Conservation (phyloP, 441 rosid species). For the Viola pubescens region DNA sequence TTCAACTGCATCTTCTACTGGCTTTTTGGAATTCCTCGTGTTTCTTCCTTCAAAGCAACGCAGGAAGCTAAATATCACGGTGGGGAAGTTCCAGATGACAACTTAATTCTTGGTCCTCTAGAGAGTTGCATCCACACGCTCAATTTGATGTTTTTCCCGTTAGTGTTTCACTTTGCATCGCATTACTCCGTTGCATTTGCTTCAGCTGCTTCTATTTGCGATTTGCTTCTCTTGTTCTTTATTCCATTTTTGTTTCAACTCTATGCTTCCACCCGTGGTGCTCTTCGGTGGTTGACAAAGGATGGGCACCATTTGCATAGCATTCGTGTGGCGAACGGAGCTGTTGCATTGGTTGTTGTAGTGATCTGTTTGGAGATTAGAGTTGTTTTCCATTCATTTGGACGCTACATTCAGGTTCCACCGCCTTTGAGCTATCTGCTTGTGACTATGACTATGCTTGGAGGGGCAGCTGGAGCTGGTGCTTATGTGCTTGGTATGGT, state of each 20-base stretch:
- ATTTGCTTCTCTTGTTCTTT: constrained; percentile 76
- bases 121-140: constrained; percentile 81
- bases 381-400: constrained; percentile 89
- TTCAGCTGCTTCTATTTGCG: constrained; percentile 60
- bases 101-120: constrained; percentile 60
- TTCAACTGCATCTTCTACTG: constrained; percentile 85
- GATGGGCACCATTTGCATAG: constrained; percentile 57
- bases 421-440: constrained; percentile 81
- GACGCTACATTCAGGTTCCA: constrained; percentile 87
- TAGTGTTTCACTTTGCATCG: constrained; percentile 74
- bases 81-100: constrained; percentile 86
- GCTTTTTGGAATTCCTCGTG: constrained; percentile 72
- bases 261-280: constrained; percentile 85
- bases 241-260: constrained; percentile 86
- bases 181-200: constrained; percentile 69
- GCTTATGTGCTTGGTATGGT: constrained; percentile 79
- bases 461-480: constrained; percentile 87
- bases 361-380: constrained; percentile 87
- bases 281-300: constrained; percentile 91
- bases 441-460: constrained; percentile 80
- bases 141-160: constrained; percentile 71
- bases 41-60: constrained; percentile 75
- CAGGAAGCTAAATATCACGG: constrained; percentile 79
- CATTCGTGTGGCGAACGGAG: constrained; percentile 74
- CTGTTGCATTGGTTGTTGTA: constrained; percentile 66